Evolutionary conservation across 2,329 filamentous ascomycete species (phyloP), one percentile per base, ranked within the genome.

Genomic region (Clonostachys rosea): DNA sequence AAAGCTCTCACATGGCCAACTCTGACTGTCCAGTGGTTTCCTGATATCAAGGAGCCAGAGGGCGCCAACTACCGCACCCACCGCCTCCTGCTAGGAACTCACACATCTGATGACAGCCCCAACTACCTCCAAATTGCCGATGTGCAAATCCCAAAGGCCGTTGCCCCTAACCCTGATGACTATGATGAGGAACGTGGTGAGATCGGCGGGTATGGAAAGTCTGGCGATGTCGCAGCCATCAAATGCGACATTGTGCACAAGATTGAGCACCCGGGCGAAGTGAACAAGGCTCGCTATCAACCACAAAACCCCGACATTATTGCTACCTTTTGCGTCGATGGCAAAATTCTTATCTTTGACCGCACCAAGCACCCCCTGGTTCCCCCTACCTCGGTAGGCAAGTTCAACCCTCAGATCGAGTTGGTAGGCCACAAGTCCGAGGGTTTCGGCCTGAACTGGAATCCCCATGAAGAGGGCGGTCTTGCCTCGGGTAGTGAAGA

Each of bases 231-330:
- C 18, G 77, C 83, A 17, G 75, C 81, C 40, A 86, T 97, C 66
- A 91, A 89, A 60, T 96, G 95, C 74, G 87, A 87, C 54, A 88
- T 99, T 59, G 86, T 94, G 45, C 94, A 99, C 68, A 94, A 89
- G 68, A 99, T 99, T 63, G 88, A 95, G 64, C 94, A 99, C 64
- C 91, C 91, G 14, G 89, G 89, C 53, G 94, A 99, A 67, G 91
- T 99, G 63, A 99, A 99, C 78, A 99, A 97, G 74, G 95, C 94
- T 14, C 86, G 94, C 56, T 97, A 97, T 64, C 91, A 96, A 68
- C 94, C 94, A 12, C 92, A 97, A 65, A 99, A 99, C 61, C 91
- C 92, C 6, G 91, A 99, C 60, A 84, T 99, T 49, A 95, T 99
- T 58, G 94, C 94, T 4, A 96, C 94, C 0, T 85, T 96, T 69